Evolutionary conservation across 306 rosid genomes (phyloP).

Genomic region (Ormosia emarginata): DNA sequence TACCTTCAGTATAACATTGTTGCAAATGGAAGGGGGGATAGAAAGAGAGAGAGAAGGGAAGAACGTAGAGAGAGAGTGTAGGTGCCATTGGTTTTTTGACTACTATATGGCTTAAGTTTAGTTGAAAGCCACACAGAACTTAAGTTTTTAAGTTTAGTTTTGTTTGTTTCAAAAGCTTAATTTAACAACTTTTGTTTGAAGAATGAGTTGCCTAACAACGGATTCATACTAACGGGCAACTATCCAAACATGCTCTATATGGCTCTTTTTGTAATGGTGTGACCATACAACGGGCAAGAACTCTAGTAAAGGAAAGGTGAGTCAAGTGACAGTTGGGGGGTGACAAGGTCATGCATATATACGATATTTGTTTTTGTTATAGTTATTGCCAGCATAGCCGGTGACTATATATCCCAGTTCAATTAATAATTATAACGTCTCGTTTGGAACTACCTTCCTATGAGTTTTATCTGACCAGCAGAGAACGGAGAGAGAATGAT

Average conservation of each 20-base stretch:
- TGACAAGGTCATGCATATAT: slow-evolving; percentile 7
- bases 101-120: too few species aligned
- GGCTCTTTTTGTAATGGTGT: neutral
- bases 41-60: neutral
- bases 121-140: too few species aligned
- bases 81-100: neutral
- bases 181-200: too few species aligned
- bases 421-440: neutral
- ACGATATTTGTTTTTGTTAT: slow-evolving; percentile 1
- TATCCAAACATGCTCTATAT: too few species aligned
- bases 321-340: neutral
- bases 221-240: too few species aligned
- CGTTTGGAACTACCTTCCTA: neutral
- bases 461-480: slow-evolving; percentile 4
- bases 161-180: too few species aligned
- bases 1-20: too few species aligned
- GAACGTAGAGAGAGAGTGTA: neutral
- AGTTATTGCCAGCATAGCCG: neutral
- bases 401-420: neutral
- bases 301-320: neutral
- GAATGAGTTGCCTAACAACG: too few species aligned
- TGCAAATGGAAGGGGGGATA: too few species aligned
- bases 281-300: neutral
- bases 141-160: too few species aligned
- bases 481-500: neutral